Conservation (phyloP, 345 rosid species). For the Heritiera littoralis region DNA sequence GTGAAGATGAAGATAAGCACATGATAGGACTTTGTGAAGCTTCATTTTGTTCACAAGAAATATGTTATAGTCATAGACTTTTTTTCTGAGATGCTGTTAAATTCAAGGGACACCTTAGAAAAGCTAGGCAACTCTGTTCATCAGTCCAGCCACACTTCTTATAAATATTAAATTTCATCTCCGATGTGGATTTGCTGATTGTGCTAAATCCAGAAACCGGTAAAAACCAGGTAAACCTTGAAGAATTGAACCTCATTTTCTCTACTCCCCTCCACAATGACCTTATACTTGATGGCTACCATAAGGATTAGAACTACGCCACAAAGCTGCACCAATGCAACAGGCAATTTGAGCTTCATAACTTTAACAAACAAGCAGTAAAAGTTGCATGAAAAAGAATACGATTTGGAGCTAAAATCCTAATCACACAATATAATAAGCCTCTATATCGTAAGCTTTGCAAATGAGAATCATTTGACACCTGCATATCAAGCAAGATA, state of each 20-base stretch:
- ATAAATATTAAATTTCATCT: no score
- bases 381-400: background rate
- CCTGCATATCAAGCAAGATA: background rate
- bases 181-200: no score
- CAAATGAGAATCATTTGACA: background rate
- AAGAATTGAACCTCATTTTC: no score
- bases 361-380: background rate
- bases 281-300: background rate
- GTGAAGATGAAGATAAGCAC: no score
- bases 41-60: no score
- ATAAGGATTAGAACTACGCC: background rate
- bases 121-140: no score
- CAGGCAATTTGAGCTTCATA: background rate
- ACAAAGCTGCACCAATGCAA: background rate
- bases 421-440: background rate
- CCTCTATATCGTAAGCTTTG: background rate
- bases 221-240: no score
- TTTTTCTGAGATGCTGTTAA: no score
- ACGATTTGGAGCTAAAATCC: background rate
- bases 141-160: no score
- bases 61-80: no score
- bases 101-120: no score
- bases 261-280: background rate
- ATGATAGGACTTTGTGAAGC: no score
- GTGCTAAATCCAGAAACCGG: background rate